These are phyloP conservation scores for Fusarium annulatum DNA, from an alignment of 2,329 filamentous ascomycete species.

Conservation along the genomic window DNA sequence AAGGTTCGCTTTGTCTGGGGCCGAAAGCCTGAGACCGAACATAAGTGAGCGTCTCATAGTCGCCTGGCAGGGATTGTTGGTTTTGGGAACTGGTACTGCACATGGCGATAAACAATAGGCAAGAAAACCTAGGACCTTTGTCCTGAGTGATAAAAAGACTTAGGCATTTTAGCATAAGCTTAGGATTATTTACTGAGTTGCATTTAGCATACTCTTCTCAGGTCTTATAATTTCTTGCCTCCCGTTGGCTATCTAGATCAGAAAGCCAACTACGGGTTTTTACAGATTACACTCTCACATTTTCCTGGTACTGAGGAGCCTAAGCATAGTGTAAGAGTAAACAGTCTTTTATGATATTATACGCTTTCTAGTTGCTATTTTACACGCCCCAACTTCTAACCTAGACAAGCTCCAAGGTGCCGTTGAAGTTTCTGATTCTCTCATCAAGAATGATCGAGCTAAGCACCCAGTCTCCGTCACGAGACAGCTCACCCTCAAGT, in stretches of 20 bases:
- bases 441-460: constrained; percentile 50
- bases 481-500: constrained; percentile 49
- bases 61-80: rapidly evolving
- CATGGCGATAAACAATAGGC: neutral
- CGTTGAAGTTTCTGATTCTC: constrained; percentile 50
- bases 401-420: constrained; percentile 37
- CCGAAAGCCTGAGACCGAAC: neutral
- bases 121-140: neutral
- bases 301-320: too few relatives aligned
- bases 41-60: neutral
- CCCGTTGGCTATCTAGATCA: neutral
- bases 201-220: neutral
- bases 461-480: constrained; percentile 47
- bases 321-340: neutral
- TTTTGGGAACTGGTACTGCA: too few relatives aligned
- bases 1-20: constrained; percentile 17
- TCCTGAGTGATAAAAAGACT: neutral
- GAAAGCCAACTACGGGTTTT: neutral
- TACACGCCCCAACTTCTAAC: neutral
- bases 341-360: neutral
- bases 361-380: neutral
- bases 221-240: neutral
- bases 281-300: neutral
- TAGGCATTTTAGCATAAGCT: neutral
- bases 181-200: neutral